Evolutionary conservation across 805 yeast species (phyloP).

Genomic region (Kuraishia ogatae): DNA sequence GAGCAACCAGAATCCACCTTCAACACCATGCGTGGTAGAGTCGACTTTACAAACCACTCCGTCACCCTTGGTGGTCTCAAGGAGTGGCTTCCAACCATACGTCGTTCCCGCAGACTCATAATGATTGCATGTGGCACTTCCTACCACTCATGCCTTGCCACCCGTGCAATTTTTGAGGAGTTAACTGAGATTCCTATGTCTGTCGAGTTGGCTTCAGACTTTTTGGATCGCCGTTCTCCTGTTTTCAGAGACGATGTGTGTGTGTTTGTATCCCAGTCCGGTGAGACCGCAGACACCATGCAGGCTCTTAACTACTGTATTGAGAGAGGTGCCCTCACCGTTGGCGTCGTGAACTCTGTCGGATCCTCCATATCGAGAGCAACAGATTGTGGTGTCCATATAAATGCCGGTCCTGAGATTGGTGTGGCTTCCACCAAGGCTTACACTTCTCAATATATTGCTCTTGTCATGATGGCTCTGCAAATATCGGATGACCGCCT

Average conservation of each 20-base stretch:
- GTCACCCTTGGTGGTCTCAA: constrained; percentile 88
- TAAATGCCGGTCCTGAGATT: constrained; percentile 98
- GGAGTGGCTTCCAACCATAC: constrained; percentile 74
- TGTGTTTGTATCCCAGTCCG: constrained; percentile 95
- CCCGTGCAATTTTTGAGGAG: constrained; percentile 93
- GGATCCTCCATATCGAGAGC: constrained; percentile 96
- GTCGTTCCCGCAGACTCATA: constrained; percentile 90
- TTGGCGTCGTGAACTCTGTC: constrained; percentile 95
- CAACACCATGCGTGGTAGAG: constrained; percentile 99
- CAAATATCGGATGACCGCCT: constrained; percentile 90
- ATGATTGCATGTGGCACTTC: constrained; percentile 99
- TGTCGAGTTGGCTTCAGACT: constrained; percentile 91
- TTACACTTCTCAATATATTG: constrained; percentile 96
- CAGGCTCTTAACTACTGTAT: constrained; percentile 90
- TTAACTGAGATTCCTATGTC: constrained; percentile 90
- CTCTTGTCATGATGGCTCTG: constrained; percentile 92
- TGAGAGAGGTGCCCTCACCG: constrained; percentile 95
- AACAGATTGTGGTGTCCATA: constrained; percentile 98
- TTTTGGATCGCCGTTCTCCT: constrained; percentile 91
- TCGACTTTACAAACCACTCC: constrained; percentile 73
- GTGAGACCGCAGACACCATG: constrained; percentile 98
- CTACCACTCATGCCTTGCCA: constrained; percentile 95
- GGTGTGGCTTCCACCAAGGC: constrained; percentile 99
- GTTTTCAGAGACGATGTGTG: constrained; percentile 97
- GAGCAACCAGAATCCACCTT: constrained; percentile 98